Base-by-base conservation (phyloP, 2,329 filamentous ascomycete genomes). In the Chaetomiaceae sp. region DNA sequence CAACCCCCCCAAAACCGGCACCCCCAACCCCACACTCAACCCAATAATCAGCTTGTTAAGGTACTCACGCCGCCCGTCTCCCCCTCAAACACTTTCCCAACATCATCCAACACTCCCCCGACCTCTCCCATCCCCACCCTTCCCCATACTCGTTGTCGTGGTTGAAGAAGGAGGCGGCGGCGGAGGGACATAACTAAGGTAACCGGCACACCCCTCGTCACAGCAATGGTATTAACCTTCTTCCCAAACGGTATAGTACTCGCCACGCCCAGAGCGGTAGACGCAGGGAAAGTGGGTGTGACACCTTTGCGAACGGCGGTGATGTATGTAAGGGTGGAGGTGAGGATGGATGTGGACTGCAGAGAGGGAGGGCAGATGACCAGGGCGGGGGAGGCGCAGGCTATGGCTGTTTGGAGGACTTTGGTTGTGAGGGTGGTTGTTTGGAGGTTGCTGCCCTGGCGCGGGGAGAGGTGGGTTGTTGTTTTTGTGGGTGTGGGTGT, bases 301-400 rank as follows among this genome's bases (percentile, higher is more conserved):
- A 61, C 63, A 0, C 75, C 73, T 0, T 69, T 66, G 0, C 70
- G 61, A 3, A 79, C 65, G 1, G 72, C 62, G 0, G 75, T 73
- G 1, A 71, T 66, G 1, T 72, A 59, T 0, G 75, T 78, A 15
- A 64, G 65, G 0, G 69, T 75, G 0, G 64, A 69, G 0, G 66
- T 68, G 2, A 65, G 66, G 15, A 71, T 70, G 1, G 68, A 67
- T 0, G 77, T 75, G 14, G 64, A 72, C 60, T 80, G 79, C 14
- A 76, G 66, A 0, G 76, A 78, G 0, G 64, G 71, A 0, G 81
- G 80, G 55, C 80, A 83, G 59, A 77, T 74, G 29, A 73, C 59
- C 0, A 78, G 52, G 0, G 71, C 73, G 0, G 68, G 61, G 0
- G 72, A 71, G 15, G 64, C 31, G 61, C 80, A 83, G 8, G 64